Evolutionary conservation across 2,329 filamentous ascomycete genomes (phyloP).

Genomic region (Ploettnerulaceae sp.): DNA sequence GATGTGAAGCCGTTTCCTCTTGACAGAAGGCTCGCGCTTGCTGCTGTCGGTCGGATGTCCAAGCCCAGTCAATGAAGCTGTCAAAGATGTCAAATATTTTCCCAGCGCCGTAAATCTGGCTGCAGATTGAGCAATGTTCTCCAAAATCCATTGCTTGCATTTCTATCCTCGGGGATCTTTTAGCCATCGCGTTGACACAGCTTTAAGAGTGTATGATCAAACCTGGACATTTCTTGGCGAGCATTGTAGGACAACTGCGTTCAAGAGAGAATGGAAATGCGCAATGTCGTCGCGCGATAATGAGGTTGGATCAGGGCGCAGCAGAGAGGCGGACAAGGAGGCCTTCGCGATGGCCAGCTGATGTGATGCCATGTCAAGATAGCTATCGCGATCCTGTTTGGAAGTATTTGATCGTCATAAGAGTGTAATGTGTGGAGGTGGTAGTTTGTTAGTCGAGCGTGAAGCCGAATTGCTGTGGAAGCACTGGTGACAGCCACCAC

Average conservation of each 20-base stretch:
- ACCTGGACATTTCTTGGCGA: conserved; percentile 83
- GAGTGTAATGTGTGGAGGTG: conserved; percentile 1
- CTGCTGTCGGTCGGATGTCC: conserved; percentile 27
- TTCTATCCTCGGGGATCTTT: conserved; percentile 53
- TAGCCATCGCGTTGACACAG: conserved; percentile 34
- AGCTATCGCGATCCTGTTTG: background rate
- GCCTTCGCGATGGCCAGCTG: conserved; percentile 75
- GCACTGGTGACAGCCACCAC: background rate
- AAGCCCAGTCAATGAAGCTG: conserved; percentile 49
- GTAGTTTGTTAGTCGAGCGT: background rate
- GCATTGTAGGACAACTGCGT: conserved; percentile 63
- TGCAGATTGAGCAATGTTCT: conserved; percentile 63
- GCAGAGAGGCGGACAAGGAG: conserved; percentile 66
- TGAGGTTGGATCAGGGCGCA: conserved; percentile 68
- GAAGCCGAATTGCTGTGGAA: background rate
- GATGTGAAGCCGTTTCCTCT: conserved; percentile 67
- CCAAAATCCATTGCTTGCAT: conserved; percentile 82
- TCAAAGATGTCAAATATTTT: conserved; percentile 69
- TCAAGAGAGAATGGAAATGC: conserved; percentile 61
- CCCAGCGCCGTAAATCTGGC: conserved; percentile 62
- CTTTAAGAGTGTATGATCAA: conserved; percentile 43
- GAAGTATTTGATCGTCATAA: background rate
- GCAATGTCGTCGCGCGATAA: conserved; percentile 66
- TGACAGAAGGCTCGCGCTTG: conserved; percentile 50
- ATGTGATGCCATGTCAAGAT: conserved; percentile 54